phyloP scores from a whole-genome alignment of 2,329 filamentous ascomycete genomes.

The Hypoxylon sp. region DNA sequence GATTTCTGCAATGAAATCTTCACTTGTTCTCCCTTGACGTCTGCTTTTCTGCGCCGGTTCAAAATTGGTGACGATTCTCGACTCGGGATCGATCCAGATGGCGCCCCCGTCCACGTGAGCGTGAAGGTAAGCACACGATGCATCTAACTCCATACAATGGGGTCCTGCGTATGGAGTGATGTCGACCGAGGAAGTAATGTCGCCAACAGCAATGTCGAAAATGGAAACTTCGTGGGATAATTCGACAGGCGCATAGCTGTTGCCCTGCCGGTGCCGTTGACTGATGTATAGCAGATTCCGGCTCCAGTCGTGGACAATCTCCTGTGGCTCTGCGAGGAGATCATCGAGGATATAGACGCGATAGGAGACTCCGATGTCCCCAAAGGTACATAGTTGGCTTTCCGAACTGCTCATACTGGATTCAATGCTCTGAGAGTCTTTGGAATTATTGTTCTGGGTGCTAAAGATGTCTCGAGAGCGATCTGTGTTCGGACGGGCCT shows the following conservation, averaged over 20 bases:
- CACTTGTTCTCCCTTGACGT: conserved; percentile 26
- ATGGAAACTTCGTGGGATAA: conserved; percentile 43
- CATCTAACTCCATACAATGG: conserved; percentile 46
- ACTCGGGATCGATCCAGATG: conserved; percentile 45
- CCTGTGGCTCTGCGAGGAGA: conserved; percentile 49
- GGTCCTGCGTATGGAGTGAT: conserved; percentile 46
- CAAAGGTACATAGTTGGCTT: conserved; percentile 41
- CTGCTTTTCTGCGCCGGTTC: conserved; percentile 31
- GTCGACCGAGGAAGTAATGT: conserved; percentile 40
- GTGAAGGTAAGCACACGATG: conserved; percentile 43
- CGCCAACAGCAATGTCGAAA: conserved; percentile 42
- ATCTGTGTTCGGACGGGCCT: conserved; percentile 13
- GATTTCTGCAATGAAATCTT: conserved; percentile 50
- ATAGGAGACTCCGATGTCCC: conserved; percentile 46
- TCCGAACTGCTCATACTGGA: conserved; percentile 40
- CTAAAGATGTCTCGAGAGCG: conserved; percentile 14
- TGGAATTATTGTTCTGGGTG: not conserved
- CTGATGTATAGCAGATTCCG: conserved; percentile 47
- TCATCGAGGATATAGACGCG: conserved; percentile 50
- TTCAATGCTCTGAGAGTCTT: conserved; percentile 3
- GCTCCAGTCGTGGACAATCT: conserved; percentile 47
- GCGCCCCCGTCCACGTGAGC: conserved; percentile 45
- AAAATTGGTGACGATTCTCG: conserved; percentile 40
- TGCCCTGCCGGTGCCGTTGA: conserved; percentile 46
- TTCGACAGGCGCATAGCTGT: conserved; percentile 47